Conservation (phyloP, 164 flowering plant species). For the Aristolochia californica region DNA sequence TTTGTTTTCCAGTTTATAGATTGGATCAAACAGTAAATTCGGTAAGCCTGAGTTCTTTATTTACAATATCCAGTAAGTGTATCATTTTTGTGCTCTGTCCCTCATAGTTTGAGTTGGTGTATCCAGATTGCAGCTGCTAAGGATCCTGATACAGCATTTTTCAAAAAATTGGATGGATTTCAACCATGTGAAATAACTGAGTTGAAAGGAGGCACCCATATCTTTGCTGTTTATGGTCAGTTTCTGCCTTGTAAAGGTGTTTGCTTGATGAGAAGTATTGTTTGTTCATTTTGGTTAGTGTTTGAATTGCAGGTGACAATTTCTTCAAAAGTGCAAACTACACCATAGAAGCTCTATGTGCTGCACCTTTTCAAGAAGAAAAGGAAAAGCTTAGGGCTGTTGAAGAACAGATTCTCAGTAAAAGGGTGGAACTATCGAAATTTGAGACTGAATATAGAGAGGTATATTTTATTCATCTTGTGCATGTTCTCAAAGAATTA, state of each 20-base stretch:
- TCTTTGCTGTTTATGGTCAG: constrained; percentile 97
- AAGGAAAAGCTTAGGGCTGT: constrained; percentile 67
- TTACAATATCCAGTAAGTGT: too few species aligned
- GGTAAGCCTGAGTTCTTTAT: constrained; percentile 23
- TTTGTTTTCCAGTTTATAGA: constrained; percentile 85
- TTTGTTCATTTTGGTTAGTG: neutral
- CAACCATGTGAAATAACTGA: constrained; percentile 92
- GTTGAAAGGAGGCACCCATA: constrained; percentile 83
- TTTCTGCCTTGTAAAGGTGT: neutral
- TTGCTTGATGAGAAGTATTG: constrained; percentile 2
- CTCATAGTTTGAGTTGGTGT: constrained; percentile 4
- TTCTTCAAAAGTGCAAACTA: constrained; percentile 88
- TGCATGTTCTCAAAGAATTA: neutral
- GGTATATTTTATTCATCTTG: constrained; percentile 24
- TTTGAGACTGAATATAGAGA: constrained; percentile 90
- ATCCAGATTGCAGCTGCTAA: constrained; percentile 65
- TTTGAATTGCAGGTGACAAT: constrained; percentile 68
- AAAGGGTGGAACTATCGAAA: constrained; percentile 77
- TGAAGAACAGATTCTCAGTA: constrained; percentile 73
- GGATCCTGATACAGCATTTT: constrained; percentile 88
- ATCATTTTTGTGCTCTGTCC: neutral
- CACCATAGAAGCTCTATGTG: constrained; percentile 75
- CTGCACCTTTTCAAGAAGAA: constrained; percentile 62
- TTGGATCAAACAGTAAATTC: constrained; percentile 59
- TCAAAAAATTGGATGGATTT: constrained; percentile 87